Conservation (phyloP, 371 early-diverging fungal species). For the Syncephalastrum racemosum region DNA sequence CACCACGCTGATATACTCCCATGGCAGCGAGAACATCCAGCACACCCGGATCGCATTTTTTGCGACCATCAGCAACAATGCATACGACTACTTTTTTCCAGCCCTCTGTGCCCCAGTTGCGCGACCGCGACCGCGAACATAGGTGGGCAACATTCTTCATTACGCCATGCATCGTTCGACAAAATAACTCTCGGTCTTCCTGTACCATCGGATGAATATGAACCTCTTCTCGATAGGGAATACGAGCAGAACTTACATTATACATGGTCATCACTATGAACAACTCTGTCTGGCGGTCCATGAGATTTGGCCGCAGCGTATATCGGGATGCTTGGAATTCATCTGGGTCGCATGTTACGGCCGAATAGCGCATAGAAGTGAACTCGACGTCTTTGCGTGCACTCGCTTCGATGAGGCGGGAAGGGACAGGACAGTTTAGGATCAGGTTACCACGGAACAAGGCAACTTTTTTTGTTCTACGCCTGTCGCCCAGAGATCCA, state of each 20-base stretch:
- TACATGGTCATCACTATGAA: conserved; percentile 76
- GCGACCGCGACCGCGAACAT: conserved; percentile 59
- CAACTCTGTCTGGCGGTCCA: conserved; percentile 56
- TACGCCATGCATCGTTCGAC: conserved; percentile 75
- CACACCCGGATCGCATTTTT: conserved; percentile 60
- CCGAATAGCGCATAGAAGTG: conserved; percentile 71
- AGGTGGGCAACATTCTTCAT: conserved; percentile 80
- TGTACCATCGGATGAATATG: conserved; percentile 10
- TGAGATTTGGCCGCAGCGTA: conserved; percentile 47
- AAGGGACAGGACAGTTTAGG: conserved; percentile 53
- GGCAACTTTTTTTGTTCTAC: no score
- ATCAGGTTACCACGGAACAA: conserved; percentile 46
- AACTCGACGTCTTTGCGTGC: conserved; percentile 57
- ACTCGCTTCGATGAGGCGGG: conserved; percentile 38
- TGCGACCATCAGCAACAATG: conserved; percentile 83
- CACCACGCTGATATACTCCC: conserved; percentile 74
- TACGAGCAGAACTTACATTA: conserved; percentile 29
- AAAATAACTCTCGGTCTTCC: conserved; percentile 66
- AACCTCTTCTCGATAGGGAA: no score
- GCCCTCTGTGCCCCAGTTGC: conserved; percentile 71
- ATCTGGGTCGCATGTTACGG: conserved; percentile 64
- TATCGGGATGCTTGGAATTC: conserved; percentile 49
- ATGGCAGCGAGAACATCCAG: conserved; percentile 60
- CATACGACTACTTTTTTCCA: conserved; percentile 88
- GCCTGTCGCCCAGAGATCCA: no score